Base-by-base conservation (phyloP, 2,329 filamentous ascomycete species). In the Aspergillus jensenii region DNA sequence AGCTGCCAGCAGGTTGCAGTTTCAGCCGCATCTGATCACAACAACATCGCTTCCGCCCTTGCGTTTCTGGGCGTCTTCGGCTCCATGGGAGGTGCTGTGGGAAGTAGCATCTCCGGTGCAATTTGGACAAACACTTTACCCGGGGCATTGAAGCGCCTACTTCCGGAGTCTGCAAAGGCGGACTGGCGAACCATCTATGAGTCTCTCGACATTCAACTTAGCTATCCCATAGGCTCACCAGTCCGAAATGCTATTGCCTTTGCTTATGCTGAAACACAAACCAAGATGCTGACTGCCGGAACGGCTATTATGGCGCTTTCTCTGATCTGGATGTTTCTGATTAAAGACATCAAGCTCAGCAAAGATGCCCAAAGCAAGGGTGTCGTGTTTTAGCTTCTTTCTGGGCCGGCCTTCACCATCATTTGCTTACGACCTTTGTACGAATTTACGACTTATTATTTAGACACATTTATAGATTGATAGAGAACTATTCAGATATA, bases 91-190 rank as follows among this genome's bases (percentile, higher is more conserved):
- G 78, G 76, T 21, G 81, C 82, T 1, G 71, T 85, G 4, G 84
- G 84, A 4, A 75, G 73, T 11, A 80, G 84, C 3, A 80, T 88
- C 50, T 79, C 84, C 4, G 79, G 77, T 0, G 84, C 84, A n/a
- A 85, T 89, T 62, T 89, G 85, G 85, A 83, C 80, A 0, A 78
- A 81, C 58, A 80, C 82, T 0, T 83, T 87, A 70, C 76, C 76
- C 7, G 68, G 73, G 2, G 76, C 76, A 0, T 75, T 87, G 8
- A 59, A 59, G 19, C 67, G 54, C 9, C 40, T 50, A 9, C 54
- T 56, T 4, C 54, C 54, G 7, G 54, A 50, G 19, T 54, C 59
- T 9, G 59, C 59, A 3, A 47, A 59, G 57, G 21, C 56, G 0
- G 57, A 63, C 37, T 60, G 58, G 51, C 31, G 44, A 35, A 12